Evolutionary conservation across 148 eudicot species (phyloP).

Genomic region (Fallopia convolvulus): DNA sequence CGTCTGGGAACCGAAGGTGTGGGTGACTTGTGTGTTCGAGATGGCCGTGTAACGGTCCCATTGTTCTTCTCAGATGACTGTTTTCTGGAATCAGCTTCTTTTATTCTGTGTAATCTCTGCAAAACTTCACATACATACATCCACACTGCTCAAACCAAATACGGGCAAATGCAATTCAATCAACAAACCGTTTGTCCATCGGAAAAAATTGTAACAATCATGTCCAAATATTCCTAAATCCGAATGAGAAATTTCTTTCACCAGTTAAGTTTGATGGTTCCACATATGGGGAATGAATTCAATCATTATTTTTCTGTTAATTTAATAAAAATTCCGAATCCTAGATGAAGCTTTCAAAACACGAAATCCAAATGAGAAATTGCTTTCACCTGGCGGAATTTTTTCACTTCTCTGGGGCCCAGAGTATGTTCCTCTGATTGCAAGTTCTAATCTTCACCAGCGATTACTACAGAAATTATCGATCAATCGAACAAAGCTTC

Average conservation of each 20-base stretch:
- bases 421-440: neutral
- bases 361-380: neutral
- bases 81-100: constrained; percentile 46
- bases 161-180: neutral
- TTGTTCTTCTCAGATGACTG: constrained; percentile 51
- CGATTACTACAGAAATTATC: neutral
- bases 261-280: too few relatives aligned
- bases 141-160: constrained; percentile 36
- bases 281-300: too few relatives aligned
- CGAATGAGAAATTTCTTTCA: neutral
- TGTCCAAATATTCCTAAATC: neutral
- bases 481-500: neutral
- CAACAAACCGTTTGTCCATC: neutral
- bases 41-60: constrained; percentile 36
- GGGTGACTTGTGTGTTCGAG: constrained; percentile 15
- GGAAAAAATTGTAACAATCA: too few relatives aligned
- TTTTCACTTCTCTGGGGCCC: neutral
- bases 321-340: neutral
- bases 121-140: constrained; percentile 73
- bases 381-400: too few relatives aligned
- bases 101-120: constrained; percentile 35
- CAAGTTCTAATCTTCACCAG: neutral
- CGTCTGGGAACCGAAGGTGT: constrained; percentile 34
- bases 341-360: neutral
- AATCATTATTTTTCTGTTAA: too few relatives aligned